Base-by-base conservation (phyloP, 768 basidiomycete species). In the Panaeolus cyanescens region DNA sequence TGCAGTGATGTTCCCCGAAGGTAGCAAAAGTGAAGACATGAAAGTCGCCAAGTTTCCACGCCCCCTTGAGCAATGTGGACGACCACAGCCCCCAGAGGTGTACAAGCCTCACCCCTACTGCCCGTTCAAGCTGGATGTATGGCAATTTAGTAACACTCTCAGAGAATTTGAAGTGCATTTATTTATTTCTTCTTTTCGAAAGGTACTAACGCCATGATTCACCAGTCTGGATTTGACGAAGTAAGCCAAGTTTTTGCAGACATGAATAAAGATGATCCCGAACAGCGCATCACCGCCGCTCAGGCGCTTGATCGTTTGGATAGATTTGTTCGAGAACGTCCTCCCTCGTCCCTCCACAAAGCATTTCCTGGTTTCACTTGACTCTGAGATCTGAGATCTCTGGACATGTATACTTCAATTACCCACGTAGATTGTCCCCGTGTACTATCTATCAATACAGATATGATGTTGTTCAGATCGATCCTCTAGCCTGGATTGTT, bases 41-140 rank as follows among this genome's bases (percentile, higher is more conserved):
- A 33, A 20, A 4, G 17, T 36, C 36, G 12, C 15, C 34, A 5
- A 56, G 34, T 8, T 28, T 58, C 42, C 25, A 22, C 1, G 9
- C 3, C 7, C 22, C 0, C 17, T 40, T 2, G 36, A 57, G 1
- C 13, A 28, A 4, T 65, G 58, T 32, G 28, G 17, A 10, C 55
- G 59, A 3, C 36, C 17, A 2, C 5, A 32, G 4, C 45, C 64
- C 4, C 50, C 56, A 0, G 64, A 65, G 15, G 39, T 65, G 10
- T 19, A 5, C n/a, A 40, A n/a, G 8, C 20, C 15, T 2, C 53
- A 28, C 2, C 39, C 59, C 2, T 65, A 65, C 31, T 62, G 56
- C 20, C 64, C 64, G 1, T 65, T 65, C 31, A n/a, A 25, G 6
- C 22, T 65, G 20, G 64, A 65, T 34, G 58, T 65, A 2, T 65